These are phyloP conservation scores for Curvularia spicifera DNA, from an alignment of 2,329 filamentous ascomycete species.

Conservation along the genomic window DNA sequence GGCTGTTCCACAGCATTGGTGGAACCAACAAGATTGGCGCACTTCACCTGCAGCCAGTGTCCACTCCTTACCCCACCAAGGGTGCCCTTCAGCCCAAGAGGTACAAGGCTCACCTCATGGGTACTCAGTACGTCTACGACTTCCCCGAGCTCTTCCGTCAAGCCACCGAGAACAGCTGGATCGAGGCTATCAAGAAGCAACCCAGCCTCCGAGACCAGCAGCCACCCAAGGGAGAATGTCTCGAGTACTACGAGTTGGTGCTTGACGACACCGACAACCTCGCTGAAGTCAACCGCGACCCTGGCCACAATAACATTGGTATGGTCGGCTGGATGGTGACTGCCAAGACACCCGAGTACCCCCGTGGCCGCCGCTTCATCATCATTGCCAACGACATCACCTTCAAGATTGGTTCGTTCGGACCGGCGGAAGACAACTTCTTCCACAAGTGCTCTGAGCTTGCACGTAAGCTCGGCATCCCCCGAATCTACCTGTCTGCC, in stretches of 20 bases:
- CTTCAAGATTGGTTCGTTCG: constrained; percentile 98
- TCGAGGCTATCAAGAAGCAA: constrained; percentile 74
- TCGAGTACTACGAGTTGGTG: constrained; percentile 92
- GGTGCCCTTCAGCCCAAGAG: constrained; percentile 98
- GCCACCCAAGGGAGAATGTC: constrained; percentile 85
- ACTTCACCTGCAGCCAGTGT: constrained; percentile 91
- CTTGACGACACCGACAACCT: constrained; percentile 93
- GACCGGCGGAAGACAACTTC: constrained; percentile 94
- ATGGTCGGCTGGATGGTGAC: constrained; percentile 99
- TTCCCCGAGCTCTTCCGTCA: constrained; percentile 99
- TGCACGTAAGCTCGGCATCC: constrained; percentile 91
- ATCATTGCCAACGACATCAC: constrained; percentile 99
- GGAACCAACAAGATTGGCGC: constrained; percentile 93
- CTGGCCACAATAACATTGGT: constrained; percentile 92
- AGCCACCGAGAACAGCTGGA: constrained; percentile 95
- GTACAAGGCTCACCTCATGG: constrained; percentile 99
- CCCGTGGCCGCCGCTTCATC: constrained; percentile 87
- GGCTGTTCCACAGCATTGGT: constrained; percentile 98
- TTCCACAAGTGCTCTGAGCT: constrained; percentile 99
- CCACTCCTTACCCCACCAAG: constrained; percentile 94
- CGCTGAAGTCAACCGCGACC: constrained; percentile 90
- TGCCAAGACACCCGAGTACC: constrained; percentile 94
- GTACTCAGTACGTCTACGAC: constrained; percentile 98
- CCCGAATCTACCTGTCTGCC: constrained; percentile 95
- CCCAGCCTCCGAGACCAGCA: constrained; percentile 78